Percentiles rank a stretch among this genome's conserved stretches.
Evolutionary conservation across 257 asterid species (phyloP).

Genomic region (Dorcoceras hygrometricum): DNA sequence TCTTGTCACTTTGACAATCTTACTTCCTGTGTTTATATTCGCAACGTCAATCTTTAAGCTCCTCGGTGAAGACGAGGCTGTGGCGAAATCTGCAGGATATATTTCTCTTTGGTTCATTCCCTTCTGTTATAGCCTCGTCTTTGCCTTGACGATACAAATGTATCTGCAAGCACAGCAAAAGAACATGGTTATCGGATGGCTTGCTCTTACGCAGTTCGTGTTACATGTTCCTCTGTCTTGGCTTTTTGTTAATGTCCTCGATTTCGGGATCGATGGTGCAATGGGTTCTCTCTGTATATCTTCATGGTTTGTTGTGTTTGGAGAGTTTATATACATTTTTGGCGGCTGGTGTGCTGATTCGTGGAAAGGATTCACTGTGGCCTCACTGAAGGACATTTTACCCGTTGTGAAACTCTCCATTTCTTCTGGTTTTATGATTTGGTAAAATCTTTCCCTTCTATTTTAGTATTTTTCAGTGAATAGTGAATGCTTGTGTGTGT

Average conservation of each 20-base stretch:
- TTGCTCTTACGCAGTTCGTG: constrained; percentile 45
- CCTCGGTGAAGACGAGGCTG: constrained; percentile 55
- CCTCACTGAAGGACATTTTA: constrained; percentile 63
- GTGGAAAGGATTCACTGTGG: constrained; percentile 69
- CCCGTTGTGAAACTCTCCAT: constrained; percentile 86
- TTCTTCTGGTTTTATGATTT: constrained; percentile 80
- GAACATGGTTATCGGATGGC: constrained; percentile 68
- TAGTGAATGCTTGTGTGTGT: neutral
- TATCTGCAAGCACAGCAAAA: constrained; percentile 89
- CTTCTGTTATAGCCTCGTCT: constrained; percentile 55
- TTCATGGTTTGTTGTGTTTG: constrained; percentile 54
- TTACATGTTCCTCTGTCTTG: constrained; percentile 75
- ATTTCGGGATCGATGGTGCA: constrained; percentile 71
- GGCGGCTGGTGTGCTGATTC: constrained; percentile 88
- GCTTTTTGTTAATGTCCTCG: constrained; percentile 47
- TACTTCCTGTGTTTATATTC: constrained; percentile 65
- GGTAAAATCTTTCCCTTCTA: constrained; percentile 41
- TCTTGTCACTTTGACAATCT: constrained; percentile 48
- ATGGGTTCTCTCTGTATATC: constrained; percentile 70
- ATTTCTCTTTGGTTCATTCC: constrained; percentile 82
- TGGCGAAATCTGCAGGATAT: constrained; percentile 67
- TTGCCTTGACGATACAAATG: constrained; percentile 83
- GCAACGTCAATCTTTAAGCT: constrained; percentile 59
- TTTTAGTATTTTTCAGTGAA: neutral
- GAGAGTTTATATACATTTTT: constrained; percentile 66